Evolutionary conservation across 2,329 filamentous ascomycete species (phyloP), one percentile per base, ranked within the genome.

Genomic region (Ceratocystis cubensis): DNA sequence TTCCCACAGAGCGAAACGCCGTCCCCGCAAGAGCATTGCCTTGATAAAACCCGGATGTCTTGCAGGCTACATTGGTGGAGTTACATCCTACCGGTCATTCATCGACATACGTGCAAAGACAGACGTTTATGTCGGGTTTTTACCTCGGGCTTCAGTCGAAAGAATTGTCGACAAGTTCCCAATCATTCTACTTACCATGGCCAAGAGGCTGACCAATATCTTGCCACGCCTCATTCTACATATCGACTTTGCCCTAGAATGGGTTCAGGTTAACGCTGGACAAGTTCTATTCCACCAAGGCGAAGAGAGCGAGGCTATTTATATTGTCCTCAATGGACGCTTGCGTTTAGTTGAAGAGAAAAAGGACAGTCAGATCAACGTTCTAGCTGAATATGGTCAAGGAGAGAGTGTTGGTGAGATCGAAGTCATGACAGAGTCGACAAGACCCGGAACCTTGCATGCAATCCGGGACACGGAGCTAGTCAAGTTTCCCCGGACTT

Each of bases 51-150:
- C 94, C 2, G 94, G 94, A 63, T 92, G 92, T 0, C 82, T 99
- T 45, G 93, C 94, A 64, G 95, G 94, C 0, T 99, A 99, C 72
- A 85, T 97, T 41, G 92, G 94, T 4, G 94, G 91, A 0, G 87
- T 99, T 20, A 96, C 94, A 1, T 96, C 92, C 0, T 96, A 96
- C 74, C 82, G 94, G 30, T 99, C 94, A 0, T 96, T 97, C 73
- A 94, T 96, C 22, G 93, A 97, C 73, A 92, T 99, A 1, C 88
- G 93, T 46, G 95, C 94, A 2, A 97, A 97, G 77, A 99, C 95
- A 0, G 94, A 99, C 75, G 94, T 97, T 1, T 97, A 96, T 72
- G 94, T 99, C 15, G 94, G 94, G 0, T 99, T 99, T 70, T 78
- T 99, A 13, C 94, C 94, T 0, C 83, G 91, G 37, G 82, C 85